Evolutionary conservation across 2,329 filamentous ascomycete species (phyloP), one percentile per base, ranked within the genome.

Genomic region (Diaporthe citrichinensis): DNA sequence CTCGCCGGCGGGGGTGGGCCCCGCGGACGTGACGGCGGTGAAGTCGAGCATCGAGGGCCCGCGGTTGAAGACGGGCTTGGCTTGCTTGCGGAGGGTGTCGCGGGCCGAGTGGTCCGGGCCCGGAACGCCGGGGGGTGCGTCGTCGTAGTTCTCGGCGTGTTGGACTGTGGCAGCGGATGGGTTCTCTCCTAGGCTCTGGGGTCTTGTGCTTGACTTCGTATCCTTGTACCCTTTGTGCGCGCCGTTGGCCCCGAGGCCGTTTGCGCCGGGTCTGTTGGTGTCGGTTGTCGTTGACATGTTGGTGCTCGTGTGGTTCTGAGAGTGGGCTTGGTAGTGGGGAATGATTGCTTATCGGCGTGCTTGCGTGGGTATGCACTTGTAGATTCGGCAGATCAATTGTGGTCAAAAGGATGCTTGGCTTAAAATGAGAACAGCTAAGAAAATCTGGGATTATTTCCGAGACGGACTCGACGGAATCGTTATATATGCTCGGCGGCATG

Each of bases 11-110:
- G 75, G 75, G 17, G 75, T 76, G 0, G 75, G 75, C 7, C 59
- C 75, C 15, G 75, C 61, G 3, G 75, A 76, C 9, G 73, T 65
- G 12, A 75, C 14, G 6, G 75, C 75, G 14, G 75, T 76, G 51
- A 73, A 71, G 69, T 76, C 75, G 2, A 76, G n/a, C 20, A 73
- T 67, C 14, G 75, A 76, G 7, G 49, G 36, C 14, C 75, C 75
- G 23, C 75, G 62, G 25, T 28, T 75, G 73, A 75, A 76, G 39
- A 65, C 61, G 14, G 75, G 75, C 20, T 68, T 76, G 9, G 59
- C 46, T 28, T 62, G 58, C 49, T 65, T 25, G 17, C 71, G 46
- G 65, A 68, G 31, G 23, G 65, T 14, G 65, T 53, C 65, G 4
- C 41, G 57, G 15, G 55, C 67, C 23, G 72, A 68, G 9, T 55